A percentile compares a stretch with the other conserved stretches of the same genome.
These are phyloP conservation scores for Candida fluviatilis DNA, from an alignment of 805 yeast genomes.

Conservation along the genomic window DNA sequence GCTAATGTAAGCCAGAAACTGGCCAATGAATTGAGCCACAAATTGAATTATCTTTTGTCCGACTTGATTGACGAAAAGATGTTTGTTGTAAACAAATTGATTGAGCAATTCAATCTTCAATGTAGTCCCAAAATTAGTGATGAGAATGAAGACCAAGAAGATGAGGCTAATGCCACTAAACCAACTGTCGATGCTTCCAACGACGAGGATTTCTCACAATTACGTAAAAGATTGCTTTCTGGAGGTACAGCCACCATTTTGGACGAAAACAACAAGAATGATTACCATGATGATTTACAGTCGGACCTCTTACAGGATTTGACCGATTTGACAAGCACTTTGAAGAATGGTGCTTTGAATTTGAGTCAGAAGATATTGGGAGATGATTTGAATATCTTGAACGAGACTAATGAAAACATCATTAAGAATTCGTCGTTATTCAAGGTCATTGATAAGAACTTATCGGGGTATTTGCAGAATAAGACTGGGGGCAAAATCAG, in stretches of 20 bases:
- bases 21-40: slow-evolving; percentile 8
- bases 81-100: slow-evolving; percentile 15
- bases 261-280: slow-evolving; percentile 14
- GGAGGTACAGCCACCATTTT: slow-evolving; percentile 15
- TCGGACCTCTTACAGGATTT: slow-evolving; percentile 47
- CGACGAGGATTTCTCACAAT: slow-evolving; percentile 16
- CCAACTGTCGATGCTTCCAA: neutral
- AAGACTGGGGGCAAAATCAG: slow-evolving; percentile 40
- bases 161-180: neutral
- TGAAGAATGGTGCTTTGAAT: slow-evolving; percentile 44
- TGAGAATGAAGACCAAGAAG: neutral
- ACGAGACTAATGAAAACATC: slow-evolving; percentile 33
- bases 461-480: slow-evolving; percentile 32
- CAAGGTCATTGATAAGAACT: slow-evolving; percentile 30
- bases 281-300: slow-evolving; percentile 43
- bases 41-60: slow-evolving; percentile 14
- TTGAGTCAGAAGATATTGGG: slow-evolving; percentile 32
- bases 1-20: slow-evolving; percentile 8
- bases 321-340: slow-evolving; percentile 42
- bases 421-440: slow-evolving; percentile 25
- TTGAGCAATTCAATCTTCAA: slow-evolving; percentile 6
- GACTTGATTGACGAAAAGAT: slow-evolving; percentile 17
- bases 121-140: neutral
- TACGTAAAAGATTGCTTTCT: slow-evolving; percentile 22
- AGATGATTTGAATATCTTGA: slow-evolving; percentile 31